Conservation (phyloP, 1,284 basidiomycete species). For the Moesziomyces aphidis region DNA sequence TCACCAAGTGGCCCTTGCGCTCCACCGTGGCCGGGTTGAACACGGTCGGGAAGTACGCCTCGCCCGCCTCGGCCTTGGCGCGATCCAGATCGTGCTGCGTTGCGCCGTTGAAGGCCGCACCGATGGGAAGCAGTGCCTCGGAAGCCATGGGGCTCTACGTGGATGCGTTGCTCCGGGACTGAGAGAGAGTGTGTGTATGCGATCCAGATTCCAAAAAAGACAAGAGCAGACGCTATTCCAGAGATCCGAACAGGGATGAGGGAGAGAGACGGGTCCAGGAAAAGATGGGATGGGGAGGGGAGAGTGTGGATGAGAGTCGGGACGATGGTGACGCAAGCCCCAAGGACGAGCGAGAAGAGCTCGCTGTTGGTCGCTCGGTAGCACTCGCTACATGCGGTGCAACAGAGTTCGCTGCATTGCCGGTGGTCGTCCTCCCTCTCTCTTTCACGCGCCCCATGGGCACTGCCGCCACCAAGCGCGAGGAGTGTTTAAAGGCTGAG, state of each 20-base stretch:
- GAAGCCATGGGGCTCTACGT: conserved; percentile 22
- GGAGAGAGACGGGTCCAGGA: too few species aligned
- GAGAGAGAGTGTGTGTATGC: background rate
- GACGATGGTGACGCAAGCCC: too few species aligned
- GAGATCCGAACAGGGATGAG: too few species aligned
- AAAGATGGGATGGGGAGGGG: too few species aligned
- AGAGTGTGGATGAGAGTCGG: too few species aligned
- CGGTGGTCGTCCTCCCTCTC: background rate
- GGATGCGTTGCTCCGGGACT: background rate
- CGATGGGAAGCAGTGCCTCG: conserved; percentile 49
- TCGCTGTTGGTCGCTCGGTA: too few species aligned
- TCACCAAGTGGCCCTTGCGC: conserved; percentile 32
- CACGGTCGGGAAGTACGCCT: conserved; percentile 54
- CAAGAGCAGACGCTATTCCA: too few species aligned
- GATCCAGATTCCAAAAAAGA: background rate
- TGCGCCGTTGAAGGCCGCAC: conserved; percentile 61
- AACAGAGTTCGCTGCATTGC: background rate
- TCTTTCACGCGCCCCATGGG: background rate
- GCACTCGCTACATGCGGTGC: too few species aligned
- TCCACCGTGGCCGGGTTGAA: conserved; percentile 59
- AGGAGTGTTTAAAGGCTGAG: too few species aligned
- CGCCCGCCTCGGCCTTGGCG: conserved; percentile 33
- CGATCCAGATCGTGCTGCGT: conserved; percentile 42
- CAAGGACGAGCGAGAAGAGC: too few species aligned
- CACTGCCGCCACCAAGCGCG: too few species aligned